Evolutionary conservation across 768 basidiomycete species (phyloP).

Genomic region (Hygrocybe coccinea): DNA sequence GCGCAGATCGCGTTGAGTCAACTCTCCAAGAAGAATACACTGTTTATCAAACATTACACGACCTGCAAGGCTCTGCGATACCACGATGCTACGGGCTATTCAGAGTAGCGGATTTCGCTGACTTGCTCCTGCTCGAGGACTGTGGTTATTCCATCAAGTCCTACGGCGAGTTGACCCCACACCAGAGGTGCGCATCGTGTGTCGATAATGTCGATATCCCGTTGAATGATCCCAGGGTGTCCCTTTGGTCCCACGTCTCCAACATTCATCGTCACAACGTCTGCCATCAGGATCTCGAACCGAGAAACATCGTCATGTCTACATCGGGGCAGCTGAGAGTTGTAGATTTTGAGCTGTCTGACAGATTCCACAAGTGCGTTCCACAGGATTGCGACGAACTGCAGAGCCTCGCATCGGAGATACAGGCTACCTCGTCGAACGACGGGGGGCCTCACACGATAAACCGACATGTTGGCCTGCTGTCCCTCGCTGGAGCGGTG

Average conservation of each 20-base stretch:
- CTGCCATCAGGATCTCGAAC: slow-evolving; percentile 1
- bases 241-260: not conserved
- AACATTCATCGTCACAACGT: not conserved
- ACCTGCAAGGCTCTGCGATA: not conserved
- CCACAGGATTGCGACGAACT: not conserved
- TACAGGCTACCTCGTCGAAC: not conserved
- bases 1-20: not conserved
- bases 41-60: slow-evolving; percentile 11
- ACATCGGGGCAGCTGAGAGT: not conserved
- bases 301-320: not conserved
- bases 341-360: not conserved
- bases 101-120: slow-evolving; percentile 1
- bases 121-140: not conserved
- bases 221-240: not conserved
- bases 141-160: not conserved
- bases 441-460: not conserved
- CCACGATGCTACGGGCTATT: slow-evolving; percentile 3
- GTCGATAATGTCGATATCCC: not conserved
- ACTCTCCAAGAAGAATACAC: not conserved
- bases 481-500: not conserved
- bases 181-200: not conserved
- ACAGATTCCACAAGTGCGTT: not conserved
- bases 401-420: not conserved
- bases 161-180: not conserved
- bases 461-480: not conserved